Evolutionary conservation across 257 asterid genomes (phyloP).

Genomic region (Gardenia jasminoides): DNA sequence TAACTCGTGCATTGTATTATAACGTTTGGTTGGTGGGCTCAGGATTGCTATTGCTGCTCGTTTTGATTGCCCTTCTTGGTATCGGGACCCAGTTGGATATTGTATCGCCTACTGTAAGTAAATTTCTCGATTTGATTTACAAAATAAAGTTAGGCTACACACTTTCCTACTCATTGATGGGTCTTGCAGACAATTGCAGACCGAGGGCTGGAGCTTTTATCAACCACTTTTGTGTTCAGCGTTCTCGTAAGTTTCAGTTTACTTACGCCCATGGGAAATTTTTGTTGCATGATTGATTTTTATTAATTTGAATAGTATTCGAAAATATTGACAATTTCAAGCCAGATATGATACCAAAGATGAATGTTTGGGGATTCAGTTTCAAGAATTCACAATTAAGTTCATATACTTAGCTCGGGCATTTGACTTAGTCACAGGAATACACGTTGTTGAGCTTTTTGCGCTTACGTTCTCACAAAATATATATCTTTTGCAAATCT

Average conservation of each 20-base stretch:
- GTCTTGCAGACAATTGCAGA: slow-evolving; percentile 86
- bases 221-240: slow-evolving; percentile 66
- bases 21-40: not conserved
- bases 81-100: slow-evolving; percentile 63
- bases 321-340: not conserved
- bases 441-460: not conserved
- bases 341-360: not conserved
- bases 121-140: not conserved
- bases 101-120: slow-evolving; percentile 66
- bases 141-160: no score
- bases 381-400: not conserved
- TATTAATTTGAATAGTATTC: not conserved
- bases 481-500: not conserved
- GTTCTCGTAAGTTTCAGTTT: slow-evolving; percentile 53
- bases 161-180: not conserved
- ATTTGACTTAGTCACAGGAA: not conserved
- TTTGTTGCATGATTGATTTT: not conserved
- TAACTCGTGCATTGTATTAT: no score
- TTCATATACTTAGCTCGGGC: not conserved
- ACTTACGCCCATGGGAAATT: not conserved
- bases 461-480: not conserved
- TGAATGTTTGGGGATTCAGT: not conserved
- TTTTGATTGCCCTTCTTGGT: slow-evolving; percentile 62
- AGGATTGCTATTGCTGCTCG: slow-evolving; percentile 61
- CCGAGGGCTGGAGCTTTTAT: slow-evolving; percentile 88